Evolutionary conservation across 2,329 filamentous ascomycete genomes (phyloP).

Genomic region (Diaporthe sp.): DNA sequence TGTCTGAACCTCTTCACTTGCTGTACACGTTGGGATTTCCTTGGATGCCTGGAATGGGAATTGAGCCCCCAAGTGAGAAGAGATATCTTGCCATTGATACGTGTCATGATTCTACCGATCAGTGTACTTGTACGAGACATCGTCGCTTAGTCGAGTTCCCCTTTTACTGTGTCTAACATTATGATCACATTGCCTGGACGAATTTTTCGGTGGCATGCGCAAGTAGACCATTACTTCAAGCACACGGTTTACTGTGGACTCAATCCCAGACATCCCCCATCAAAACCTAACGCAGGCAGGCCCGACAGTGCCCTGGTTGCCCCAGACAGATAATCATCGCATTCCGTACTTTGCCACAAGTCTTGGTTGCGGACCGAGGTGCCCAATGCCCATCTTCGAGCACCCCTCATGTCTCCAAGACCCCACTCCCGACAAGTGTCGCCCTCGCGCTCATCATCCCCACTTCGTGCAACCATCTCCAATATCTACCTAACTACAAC

Average conservation of each 20-base stretch:
- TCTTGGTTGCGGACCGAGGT: constrained; percentile 10
- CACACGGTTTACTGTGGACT: not conserved
- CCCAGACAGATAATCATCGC: not conserved
- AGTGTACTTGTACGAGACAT: not conserved
- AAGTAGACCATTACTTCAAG: not conserved
- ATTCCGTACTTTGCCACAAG: not conserved
- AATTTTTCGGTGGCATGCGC: not conserved
- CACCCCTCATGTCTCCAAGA: constrained; percentile 10
- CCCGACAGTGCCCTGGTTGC: not conserved
- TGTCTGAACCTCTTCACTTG: not conserved
- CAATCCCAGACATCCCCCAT: not conserved
- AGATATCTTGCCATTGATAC: not conserved
- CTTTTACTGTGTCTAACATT: not conserved
- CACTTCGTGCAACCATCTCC: constrained; percentile 20
- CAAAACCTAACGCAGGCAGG: not conserved
- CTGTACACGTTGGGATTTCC: not conserved
- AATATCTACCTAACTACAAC: not conserved
- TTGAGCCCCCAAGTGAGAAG: not conserved
- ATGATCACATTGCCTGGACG: not conserved
- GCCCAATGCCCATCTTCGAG: not conserved
- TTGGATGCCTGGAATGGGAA: not conserved
- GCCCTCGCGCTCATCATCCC: constrained; percentile 6
- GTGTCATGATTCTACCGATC: not conserved
- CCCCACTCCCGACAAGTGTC: constrained; percentile 22
- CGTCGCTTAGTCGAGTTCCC: too few relatives aligned